Evolutionary conservation across 1,139 yeast species (phyloP).

Genomic region (Protomyces arabidopsidicola): DNA sequence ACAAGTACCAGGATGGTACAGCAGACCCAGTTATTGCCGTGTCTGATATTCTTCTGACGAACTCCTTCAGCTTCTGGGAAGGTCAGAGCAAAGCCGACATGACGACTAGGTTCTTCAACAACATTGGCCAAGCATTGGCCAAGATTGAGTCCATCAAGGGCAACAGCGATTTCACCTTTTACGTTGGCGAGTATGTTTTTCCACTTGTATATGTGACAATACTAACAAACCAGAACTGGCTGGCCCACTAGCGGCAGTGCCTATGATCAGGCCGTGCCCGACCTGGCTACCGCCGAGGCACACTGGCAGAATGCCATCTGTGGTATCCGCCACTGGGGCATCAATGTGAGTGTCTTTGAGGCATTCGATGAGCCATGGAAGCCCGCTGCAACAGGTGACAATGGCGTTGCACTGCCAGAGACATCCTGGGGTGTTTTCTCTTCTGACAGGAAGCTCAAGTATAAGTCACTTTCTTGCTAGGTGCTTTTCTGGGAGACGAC

Average conservation of each 20-base stretch:
- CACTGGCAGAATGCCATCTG: conserved; percentile 87
- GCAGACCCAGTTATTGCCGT: conserved; percentile 66
- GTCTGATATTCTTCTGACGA: conserved; percentile 79
- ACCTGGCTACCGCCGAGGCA: conserved; percentile 63
- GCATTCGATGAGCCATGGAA: conserved; percentile 96
- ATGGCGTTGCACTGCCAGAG: conserved; percentile 27
- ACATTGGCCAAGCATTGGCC: conserved; percentile 93
- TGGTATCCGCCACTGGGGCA: conserved; percentile 92
- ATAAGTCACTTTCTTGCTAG: conserved; percentile 26
- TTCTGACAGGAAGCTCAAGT: conserved; percentile 28
- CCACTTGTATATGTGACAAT: background rate
- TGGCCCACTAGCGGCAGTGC: conserved; percentile 90
- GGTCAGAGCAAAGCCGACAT: conserved; percentile 80
- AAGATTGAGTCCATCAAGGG: conserved; percentile 78
- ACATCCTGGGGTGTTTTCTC: conserved; percentile 33
- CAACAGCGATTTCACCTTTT: conserved; percentile 60
- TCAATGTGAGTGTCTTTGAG: conserved; percentile 86
- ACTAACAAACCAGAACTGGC: conserved; percentile 52
- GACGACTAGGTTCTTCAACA: conserved; percentile 86
- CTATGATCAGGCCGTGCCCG: conserved; percentile 53
- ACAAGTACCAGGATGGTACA: conserved; percentile 73
- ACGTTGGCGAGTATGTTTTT: conserved; percentile 72
- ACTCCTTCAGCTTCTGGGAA: conserved; percentile 98
- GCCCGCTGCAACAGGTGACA: conserved; percentile 44
- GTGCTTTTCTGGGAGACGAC: background rate